These are phyloP conservation scores for Tetradesmus obliquus DNA, from an alignment of 139 green algal genomes.

Conservation along the genomic window DNA sequence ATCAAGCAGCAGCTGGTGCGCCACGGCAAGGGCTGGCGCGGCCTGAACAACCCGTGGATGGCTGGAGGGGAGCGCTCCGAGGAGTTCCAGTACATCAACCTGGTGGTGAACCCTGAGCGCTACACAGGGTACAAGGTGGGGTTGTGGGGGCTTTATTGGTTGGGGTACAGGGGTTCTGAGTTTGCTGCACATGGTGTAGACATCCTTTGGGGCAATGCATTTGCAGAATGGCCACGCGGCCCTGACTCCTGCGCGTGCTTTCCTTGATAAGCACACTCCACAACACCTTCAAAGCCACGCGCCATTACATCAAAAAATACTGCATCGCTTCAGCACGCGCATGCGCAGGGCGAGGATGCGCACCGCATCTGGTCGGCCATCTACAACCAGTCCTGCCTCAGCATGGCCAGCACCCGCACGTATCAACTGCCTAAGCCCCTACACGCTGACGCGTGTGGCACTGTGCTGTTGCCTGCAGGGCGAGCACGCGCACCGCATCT, in stretches of 20 bases:
- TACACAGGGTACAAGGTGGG: constrained; percentile 93
- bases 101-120: constrained; percentile 92
- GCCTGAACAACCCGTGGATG: constrained; percentile 97
- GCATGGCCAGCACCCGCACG: background rate
- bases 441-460: background rate
- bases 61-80: constrained; percentile 80
- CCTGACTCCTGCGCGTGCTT: too few relatives aligned
- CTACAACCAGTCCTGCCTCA: constrained; percentile 93
- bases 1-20: constrained; percentile 51
- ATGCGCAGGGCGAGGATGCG: constrained; percentile 81
- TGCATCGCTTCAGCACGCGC: too few relatives aligned
- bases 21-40: constrained; percentile 74
- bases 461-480: constrained; percentile 57
- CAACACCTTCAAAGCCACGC: too few relatives aligned
- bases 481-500: constrained; percentile 92
- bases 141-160: background rate
- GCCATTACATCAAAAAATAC: too few relatives aligned
- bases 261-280: too few relatives aligned
- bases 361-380: constrained; percentile 94
- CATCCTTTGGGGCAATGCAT: too few relatives aligned
- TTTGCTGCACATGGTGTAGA: background rate
- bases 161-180: background rate
- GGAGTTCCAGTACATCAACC: constrained; percentile 96
- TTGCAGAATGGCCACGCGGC: too few relatives aligned
- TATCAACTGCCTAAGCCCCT: background rate